Evolutionary conservation across 2,329 filamentous ascomycete species (phyloP), one percentile per base, ranked within the genome.

Genomic region (Elsinoe necatrix): DNA sequence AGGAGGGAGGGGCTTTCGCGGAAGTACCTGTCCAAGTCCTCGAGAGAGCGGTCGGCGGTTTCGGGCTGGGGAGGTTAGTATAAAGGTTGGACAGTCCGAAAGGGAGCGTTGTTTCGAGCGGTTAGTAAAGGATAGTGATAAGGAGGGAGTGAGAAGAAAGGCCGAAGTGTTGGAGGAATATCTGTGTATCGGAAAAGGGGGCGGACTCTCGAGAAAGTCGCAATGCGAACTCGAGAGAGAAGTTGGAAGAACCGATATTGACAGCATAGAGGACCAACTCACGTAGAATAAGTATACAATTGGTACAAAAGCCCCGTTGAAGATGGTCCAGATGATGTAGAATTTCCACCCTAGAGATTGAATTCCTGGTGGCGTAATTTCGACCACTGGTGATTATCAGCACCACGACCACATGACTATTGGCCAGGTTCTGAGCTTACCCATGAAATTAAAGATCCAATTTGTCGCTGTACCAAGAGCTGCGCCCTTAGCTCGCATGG

Each of bases 391-490:
- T 8, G 18, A 4, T 41, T 12, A 4, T 16, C 23, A 42, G 34
- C 16, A n/a, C 35, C 34, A 18, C 27, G 27, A 29, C 27, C 4
- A 29, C 27, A 9, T 4, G 4, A 9, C 27, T 4, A 29, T 4
- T 9, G 9, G 4, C 9, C 27, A 29, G 27, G 31, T n/a, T 21
- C 16, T 7, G 16, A 9, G 45, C 58, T 51, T 42, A 55, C 63
- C 66, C 52, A 55, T 67, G 58, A 73, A 75, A 54, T 72, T 75
- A 62, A 71, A 73, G 9, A 76, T 73, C 77, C 76, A 79, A 50
- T 79, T 77, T 0, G 75, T 78, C 0, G 75, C 76, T 4, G 76
- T 78, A 0, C 73, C 76, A 0, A 78, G 57, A 0, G 76, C 75
- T 0, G 75, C 75, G 3, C 75, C 74, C 57, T 76, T 77, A 0